Conservation (phyloP, 768 basidiomycete genomes). For the Phaffia australis region DNA sequence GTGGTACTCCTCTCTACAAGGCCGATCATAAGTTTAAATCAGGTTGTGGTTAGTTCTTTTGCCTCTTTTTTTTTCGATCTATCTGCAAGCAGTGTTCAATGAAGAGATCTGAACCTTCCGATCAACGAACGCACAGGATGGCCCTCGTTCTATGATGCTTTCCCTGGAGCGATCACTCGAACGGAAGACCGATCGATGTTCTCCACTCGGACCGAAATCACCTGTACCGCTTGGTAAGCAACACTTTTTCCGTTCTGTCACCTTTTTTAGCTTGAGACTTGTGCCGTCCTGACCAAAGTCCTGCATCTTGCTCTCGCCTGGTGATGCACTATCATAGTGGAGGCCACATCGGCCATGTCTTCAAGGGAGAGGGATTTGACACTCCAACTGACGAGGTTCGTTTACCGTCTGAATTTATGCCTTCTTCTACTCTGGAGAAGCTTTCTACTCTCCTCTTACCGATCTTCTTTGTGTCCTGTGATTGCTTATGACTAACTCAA, state of each 20-base stretch:
- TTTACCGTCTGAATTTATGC: background rate
- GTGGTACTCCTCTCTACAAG: slow-evolving; percentile 25
- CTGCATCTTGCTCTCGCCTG: background rate
- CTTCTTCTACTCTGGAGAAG: background rate
- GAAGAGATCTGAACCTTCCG: slow-evolving; percentile 25
- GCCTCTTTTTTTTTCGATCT: background rate
- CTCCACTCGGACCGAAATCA: slow-evolving; percentile 68
- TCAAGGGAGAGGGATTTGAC: slow-evolving; percentile 75
- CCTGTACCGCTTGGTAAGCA: slow-evolving; percentile 53
- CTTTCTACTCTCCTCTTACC: background rate
- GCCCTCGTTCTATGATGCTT: slow-evolving; percentile 95
- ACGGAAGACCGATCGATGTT: slow-evolving; percentile 62
- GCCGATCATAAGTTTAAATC: slow-evolving; percentile 25
- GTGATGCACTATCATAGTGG: background rate
- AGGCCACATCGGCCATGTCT: slow-evolving; percentile 89
- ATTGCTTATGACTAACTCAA: background rate
- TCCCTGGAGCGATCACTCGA: slow-evolving; percentile 70
- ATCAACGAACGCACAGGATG: slow-evolving; percentile 88
- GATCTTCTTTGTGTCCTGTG: background rate
- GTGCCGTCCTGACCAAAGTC: slow-evolving; percentile 4
- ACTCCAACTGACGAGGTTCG: slow-evolving; percentile 53
- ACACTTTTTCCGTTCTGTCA: background rate
- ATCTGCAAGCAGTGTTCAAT: background rate
- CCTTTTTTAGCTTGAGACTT: background rate
- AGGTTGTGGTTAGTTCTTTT: slow-evolving; percentile 19